Evolutionary conservation across 768 basidiomycete species (phyloP).

Genomic region (Phylloporus sp.): DNA sequence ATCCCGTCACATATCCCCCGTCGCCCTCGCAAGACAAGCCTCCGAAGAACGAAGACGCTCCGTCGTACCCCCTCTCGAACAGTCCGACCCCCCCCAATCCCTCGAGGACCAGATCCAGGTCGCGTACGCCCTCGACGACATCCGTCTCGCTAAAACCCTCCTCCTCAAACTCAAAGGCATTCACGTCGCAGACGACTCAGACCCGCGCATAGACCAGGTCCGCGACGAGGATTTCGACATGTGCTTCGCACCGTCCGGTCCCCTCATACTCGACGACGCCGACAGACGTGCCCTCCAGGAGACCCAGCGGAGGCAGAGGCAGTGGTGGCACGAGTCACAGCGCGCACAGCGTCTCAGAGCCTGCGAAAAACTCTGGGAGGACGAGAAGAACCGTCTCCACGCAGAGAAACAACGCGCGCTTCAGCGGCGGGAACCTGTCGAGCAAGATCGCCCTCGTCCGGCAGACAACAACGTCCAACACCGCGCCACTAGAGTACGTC

Average conservation of each 20-base stretch:
- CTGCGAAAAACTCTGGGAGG: slow-evolving; percentile 47
- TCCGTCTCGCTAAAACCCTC: slow-evolving; percentile 60
- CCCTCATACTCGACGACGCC: slow-evolving; percentile 38
- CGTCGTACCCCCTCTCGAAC: not conserved
- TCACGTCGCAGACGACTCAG: slow-evolving; percentile 52
- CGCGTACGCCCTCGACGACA: slow-evolving; percentile 64
- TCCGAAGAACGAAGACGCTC: slow-evolving; percentile 36
- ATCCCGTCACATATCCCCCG: slow-evolving; percentile 38
- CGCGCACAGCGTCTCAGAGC: slow-evolving; percentile 38
- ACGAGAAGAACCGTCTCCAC: slow-evolving; percentile 40
- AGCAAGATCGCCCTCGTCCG: slow-evolving; percentile 25
- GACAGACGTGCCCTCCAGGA: slow-evolving; percentile 37
- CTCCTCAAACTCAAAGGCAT: slow-evolving; percentile 58
- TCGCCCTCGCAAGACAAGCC: slow-evolving; percentile 40
- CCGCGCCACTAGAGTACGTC: slow-evolving; percentile 22
- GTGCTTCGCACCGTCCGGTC: slow-evolving; percentile 36
- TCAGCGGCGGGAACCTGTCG: slow-evolving; percentile 30
- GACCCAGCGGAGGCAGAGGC: slow-evolving; percentile 30
- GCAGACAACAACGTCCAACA: slow-evolving; percentile 9
- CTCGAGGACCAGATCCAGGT: slow-evolving; percentile 62
- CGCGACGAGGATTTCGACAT: slow-evolving; percentile 43
- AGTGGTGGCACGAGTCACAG: slow-evolving; percentile 33
- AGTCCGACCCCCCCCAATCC: slow-evolving; percentile 26
- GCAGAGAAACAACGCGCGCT: slow-evolving; percentile 35
- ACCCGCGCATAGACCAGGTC: slow-evolving; percentile 60